Percentiles rank a stretch among this genome's conserved stretches.
These are phyloP conservation scores for Vigna reflexopilosa DNA, from an alignment of 306 rosid species.

Conservation along the genomic window DNA sequence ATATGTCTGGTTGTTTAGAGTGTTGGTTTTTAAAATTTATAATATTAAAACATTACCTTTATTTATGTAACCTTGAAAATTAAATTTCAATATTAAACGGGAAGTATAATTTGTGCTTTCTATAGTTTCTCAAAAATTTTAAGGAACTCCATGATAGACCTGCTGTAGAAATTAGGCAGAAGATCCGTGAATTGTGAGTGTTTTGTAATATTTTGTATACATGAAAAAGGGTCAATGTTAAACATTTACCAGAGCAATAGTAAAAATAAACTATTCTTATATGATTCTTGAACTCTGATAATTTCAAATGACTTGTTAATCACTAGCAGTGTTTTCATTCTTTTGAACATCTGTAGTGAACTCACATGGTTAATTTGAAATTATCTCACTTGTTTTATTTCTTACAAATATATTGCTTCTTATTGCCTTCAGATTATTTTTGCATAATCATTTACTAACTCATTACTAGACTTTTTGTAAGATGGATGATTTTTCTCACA, in stretches of 20 bases:
- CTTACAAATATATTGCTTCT: slow-evolving; percentile 27
- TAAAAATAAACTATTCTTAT: slow-evolving; percentile 1
- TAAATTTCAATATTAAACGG: not conserved
- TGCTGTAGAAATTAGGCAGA: not conserved
- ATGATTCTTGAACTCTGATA: not conserved
- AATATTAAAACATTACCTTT: not conserved
- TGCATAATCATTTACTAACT: slow-evolving; percentile 1
- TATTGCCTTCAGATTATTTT: slow-evolving; percentile 33
- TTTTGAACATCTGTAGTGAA: slow-evolving; percentile 6
- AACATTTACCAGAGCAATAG: not conserved
- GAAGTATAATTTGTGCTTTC: not conserved
- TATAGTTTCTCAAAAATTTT: not conserved
- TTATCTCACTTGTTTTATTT: slow-evolving; percentile 26
- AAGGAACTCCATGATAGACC: not conserved
- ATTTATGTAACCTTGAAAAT: slow-evolving; percentile 8
- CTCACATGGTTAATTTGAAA: slow-evolving; percentile 16
- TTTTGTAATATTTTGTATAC: not conserved
- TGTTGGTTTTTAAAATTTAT: not conserved
- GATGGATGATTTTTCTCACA: slow-evolving; percentile 31
- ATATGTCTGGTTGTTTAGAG: not conserved
- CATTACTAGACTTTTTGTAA: slow-evolving; percentile 20
- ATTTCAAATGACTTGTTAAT: slow-evolving; percentile 19
- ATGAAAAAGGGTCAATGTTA: not conserved
- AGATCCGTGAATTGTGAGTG: slow-evolving; percentile 5
- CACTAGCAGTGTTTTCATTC: slow-evolving; percentile 9